Base-by-base conservation (phyloP, 140 eudicot genomes). In the Bidens hawaiensis region DNA sequence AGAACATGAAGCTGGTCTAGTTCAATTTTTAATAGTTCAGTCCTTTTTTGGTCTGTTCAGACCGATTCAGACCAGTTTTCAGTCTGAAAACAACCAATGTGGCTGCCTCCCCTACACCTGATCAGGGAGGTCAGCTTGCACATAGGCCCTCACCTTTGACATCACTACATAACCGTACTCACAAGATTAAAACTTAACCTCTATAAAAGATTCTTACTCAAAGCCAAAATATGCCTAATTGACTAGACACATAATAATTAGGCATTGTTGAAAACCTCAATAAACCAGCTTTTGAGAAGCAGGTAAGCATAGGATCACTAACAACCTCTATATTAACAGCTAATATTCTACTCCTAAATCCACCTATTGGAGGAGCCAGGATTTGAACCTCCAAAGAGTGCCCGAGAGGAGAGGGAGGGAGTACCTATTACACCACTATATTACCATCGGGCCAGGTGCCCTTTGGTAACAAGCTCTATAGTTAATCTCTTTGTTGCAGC, bases 201-300 rank as follows among this genome's bases (percentile, higher is more conserved):
- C 60, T 4, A 65, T 50, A 21, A 50, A 19, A 13, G 19, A 49
- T 22, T 6, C 2, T 30, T 23, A 33, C 46, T 43, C 17, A 14
- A 28, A 56, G 58, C 46, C 23, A 24, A 49, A 47, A 41, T 4
- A 17, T 51, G 16, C 24, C 3, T 61, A 41, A 47, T 23, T 48
- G 55, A 18, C 40, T 70, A 16, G 41, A 70, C 21, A 24, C 63
- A 60, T 4, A 50, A 38, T 55, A 27, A 13, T 41, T 19, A 26
- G 45, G 8, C 23, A 21, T 33, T 65, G 40, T 54, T 14, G 40
- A 21, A 25, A 54, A 26, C 60, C 18, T 54, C 6, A 27, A 54
- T 4, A 62, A 24, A 42, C 15, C 24, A 41, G 55, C 49, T 24
- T 24, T 23, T 62, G 40, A 43, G 42, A 60, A 54, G 41, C 22